phyloP scores from a whole-genome alignment of 1,139 yeast genomes.

The Candida sojae region DNA sequence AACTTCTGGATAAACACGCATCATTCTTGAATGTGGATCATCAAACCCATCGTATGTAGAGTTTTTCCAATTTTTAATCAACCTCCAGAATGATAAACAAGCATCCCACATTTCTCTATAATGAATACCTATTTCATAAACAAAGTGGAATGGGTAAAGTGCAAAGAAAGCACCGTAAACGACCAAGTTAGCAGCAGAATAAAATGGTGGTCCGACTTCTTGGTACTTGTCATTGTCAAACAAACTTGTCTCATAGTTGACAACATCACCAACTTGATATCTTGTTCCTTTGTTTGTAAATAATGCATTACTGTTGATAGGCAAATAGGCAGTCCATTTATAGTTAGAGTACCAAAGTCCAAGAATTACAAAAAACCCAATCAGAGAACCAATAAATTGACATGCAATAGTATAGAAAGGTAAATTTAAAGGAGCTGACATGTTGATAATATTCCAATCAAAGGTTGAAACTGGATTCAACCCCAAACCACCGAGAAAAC shows the following conservation, averaged over 20 bases:
- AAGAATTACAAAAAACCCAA: constrained; percentile 44
- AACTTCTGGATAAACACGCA: constrained; percentile 57
- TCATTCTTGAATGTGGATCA: constrained; percentile 60
- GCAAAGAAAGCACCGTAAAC: constrained; percentile 60
- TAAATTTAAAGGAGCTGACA: constrained; percentile 7
- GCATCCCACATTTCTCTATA: constrained; percentile 21
- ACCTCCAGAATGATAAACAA: constrained; percentile 9
- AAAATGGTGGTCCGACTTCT: constrained; percentile 49
- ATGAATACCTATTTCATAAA: constrained; percentile 41
- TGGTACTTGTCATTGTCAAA: constrained; percentile 44
- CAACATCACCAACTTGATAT: constrained; percentile 43
- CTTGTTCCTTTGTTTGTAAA: constrained; percentile 49
- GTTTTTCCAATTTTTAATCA: constrained; percentile 11
- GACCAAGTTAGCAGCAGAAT: constrained; percentile 43
- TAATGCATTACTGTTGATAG: constrained; percentile 49
- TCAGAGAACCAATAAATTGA: constrained; percentile 40
- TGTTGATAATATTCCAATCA: constrained; percentile 45
- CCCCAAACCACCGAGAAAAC: constrained; percentile 54
- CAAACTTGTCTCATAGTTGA: constrained; percentile 36
- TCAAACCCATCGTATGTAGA: constrained; percentile 22
- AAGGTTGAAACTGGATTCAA: constrained; percentile 57
- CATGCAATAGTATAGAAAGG: constrained; percentile 51
- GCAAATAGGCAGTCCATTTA: constrained; percentile 53
- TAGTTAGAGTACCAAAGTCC: constrained; percentile 55
- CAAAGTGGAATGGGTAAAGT: constrained; percentile 57